phyloP scores from a whole-genome alignment of 1,284 basidiomycete genomes.

The Xanthoconium separans region DNA sequence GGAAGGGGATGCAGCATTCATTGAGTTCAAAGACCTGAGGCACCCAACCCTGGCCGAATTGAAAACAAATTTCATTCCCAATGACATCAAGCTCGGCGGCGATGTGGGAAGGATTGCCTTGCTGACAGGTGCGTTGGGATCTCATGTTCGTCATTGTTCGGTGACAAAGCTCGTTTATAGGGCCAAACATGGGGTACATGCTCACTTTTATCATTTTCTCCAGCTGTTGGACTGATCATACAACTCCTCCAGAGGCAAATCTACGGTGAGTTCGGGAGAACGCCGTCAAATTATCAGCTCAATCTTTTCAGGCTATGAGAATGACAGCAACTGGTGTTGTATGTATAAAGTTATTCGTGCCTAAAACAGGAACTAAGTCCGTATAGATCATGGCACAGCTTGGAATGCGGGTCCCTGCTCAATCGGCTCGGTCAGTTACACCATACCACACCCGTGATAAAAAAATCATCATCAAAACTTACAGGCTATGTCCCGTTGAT shows the following conservation, averaged over 20 bases:
- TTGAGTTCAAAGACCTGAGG: slow-evolving; percentile 80
- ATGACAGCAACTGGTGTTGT: slow-evolving; percentile 95
- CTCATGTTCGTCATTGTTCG: background rate
- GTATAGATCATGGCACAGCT: slow-evolving; percentile 92
- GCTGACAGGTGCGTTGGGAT: slow-evolving; percentile 69
- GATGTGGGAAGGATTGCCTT: slow-evolving; percentile 79
- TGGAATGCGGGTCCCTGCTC: slow-evolving; percentile 96
- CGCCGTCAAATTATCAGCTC: background rate
- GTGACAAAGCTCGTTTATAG: slow-evolving; percentile 34
- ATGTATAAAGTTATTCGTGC: slow-evolving; percentile 22
- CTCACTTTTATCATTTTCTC: background rate
- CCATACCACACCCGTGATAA: background rate
- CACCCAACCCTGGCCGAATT: slow-evolving; percentile 81
- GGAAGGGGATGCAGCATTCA: slow-evolving; percentile 72
- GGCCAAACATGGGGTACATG: slow-evolving; percentile 88
- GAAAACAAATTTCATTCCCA: slow-evolving; percentile 87
- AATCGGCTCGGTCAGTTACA: slow-evolving; percentile 60
- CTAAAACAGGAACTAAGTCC: slow-evolving; percentile 6
- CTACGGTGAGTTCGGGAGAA: slow-evolving; percentile 54
- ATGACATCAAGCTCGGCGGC: slow-evolving; percentile 86
- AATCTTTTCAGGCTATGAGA: slow-evolving; percentile 65
- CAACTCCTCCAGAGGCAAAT: slow-evolving; percentile 66
- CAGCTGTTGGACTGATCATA: background rate
- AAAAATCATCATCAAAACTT: background rate
- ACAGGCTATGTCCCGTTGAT: slow-evolving; percentile 86